These are phyloP conservation scores for Mucor velutinosus DNA, from an alignment of 371 early-diverging fungal species.

Conservation along the genomic window DNA sequence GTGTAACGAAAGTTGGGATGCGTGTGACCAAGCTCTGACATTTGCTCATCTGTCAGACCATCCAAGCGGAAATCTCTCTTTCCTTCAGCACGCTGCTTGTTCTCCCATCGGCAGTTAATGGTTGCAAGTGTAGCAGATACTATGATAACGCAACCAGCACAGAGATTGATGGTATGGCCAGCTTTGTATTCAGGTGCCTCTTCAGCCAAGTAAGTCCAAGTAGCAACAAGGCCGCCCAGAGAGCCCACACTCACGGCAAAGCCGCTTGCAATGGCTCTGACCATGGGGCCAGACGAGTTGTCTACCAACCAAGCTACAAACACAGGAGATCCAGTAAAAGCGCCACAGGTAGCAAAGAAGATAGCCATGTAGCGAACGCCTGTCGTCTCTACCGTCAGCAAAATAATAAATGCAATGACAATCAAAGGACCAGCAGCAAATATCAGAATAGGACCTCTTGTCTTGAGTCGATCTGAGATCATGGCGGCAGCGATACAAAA, in stretches of 20 bases:
- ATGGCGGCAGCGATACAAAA: conserved; percentile 29
- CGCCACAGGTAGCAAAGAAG: conserved; percentile 29
- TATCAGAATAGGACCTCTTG: conserved; percentile 30
- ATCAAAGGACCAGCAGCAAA: conserved; percentile 19
- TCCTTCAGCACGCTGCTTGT: conserved; percentile 17
- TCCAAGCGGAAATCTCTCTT: conserved; percentile 24
- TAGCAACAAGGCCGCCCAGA: conserved; percentile 26
- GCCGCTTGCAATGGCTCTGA: conserved; percentile 26
- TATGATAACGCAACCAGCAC: conserved; percentile 16
- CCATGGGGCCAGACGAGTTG: conserved; percentile 27
- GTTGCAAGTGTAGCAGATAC: conserved; percentile 9
- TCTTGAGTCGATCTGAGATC: conserved; percentile 30
- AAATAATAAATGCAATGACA: conserved; percentile 16
- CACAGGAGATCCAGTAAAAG: conserved; percentile 27
- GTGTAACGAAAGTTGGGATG: conserved; percentile 33
- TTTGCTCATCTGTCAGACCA: conserved; percentile 20
- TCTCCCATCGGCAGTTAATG: conserved; percentile 15
- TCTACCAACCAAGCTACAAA: conserved; percentile 30
- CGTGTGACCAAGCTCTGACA: conserved; percentile 28
- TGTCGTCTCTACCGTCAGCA: conserved; percentile 15
- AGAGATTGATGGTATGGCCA: conserved; percentile 28
- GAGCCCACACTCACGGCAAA: conserved; percentile 20
- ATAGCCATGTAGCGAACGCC: conserved; percentile 30
- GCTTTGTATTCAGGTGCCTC: conserved; percentile 25
- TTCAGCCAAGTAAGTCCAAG: conserved; percentile 29